These are phyloP conservation scores for Lasiodiplodia gonubiensis DNA, from an alignment of 2,329 filamentous ascomycete species.

Conservation along the genomic window DNA sequence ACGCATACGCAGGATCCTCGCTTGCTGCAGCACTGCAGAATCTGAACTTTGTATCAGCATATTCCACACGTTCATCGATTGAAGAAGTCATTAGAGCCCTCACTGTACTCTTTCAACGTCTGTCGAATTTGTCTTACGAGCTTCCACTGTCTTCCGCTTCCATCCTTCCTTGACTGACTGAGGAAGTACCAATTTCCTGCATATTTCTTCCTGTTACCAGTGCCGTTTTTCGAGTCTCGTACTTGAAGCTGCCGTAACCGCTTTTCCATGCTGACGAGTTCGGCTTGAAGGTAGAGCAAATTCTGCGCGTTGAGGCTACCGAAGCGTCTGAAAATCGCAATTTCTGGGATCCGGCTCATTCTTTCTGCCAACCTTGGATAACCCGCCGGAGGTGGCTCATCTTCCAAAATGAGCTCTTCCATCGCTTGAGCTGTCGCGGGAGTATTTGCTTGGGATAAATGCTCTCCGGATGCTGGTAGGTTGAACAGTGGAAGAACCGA, in stretches of 20 bases:
- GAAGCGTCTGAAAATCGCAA: constrained; percentile 16
- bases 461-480: no score
- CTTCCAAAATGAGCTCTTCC: no score
- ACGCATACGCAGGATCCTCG: constrained; percentile 24
- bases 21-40: constrained; percentile 29
- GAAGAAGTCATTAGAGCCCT: neutral
- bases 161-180: neutral
- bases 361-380: constrained; percentile 17
- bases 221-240: neutral
- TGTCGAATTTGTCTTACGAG: neutral
- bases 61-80: no score
- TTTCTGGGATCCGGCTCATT: constrained; percentile 9
- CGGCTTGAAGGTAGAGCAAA: constrained; percentile 15
- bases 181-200: constrained; percentile 2
- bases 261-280: constrained; percentile 16
- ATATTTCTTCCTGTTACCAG: neutral
- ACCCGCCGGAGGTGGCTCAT: neutral
- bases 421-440: no score
- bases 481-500: no score
- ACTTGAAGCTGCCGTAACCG: neutral
- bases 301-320: constrained; percentile 11
- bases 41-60: neutral
- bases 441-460: no score
- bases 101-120: constrained; percentile 16
- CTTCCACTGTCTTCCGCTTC: neutral